Base-by-base conservation (phyloP, 148 eudicot species). In the Talinum fruticosum region DNA sequence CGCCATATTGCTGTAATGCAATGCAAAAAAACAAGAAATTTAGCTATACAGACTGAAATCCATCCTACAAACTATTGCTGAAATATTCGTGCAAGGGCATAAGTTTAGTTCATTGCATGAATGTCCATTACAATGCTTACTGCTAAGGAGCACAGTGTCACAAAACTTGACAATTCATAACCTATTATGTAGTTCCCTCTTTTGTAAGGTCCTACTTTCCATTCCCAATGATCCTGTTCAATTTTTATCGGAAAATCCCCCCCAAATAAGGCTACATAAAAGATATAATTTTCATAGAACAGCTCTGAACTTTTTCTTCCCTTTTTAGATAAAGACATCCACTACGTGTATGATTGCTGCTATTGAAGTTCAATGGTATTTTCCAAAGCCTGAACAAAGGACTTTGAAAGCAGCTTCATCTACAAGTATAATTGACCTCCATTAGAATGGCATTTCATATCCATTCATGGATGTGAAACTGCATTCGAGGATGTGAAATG, bases 1-100 rank as follows among this genome's bases (percentile, higher is more conserved):
- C 81, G 90, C 92, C 76, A 91, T 92, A 83, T 96, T 96, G 92
- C 99, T 96, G 90, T 62, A 81, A 71, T 24, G 66, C 74, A n/a
- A 4, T 29, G 69, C 61, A 32, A 64, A 75, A 64, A 75, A 33
- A 8, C 66, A 59, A 82, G 41, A 37, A 74, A 35, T 61, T 79
- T 64, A 81, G 85, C 10, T 51, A 57, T 18, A 41, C 21, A 80
- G 47, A 38, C 24, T 23, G 64, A 62, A 4, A 14, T 24, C 24
- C 10, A 53, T 23, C 16, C 65, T 18, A 18, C 28, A 23, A 62
- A 24, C 29, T 66, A 26, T n/a, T 35, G 44, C 19, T 64, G 26
- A 49, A 61, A 41, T 74, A 24, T 64, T 70, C 62, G n/a, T 3
- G 10, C 67, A 38, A 61, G 61, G 74, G 49, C 0, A 19, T 14